These are phyloP conservation scores for Sisymbrium irio DNA, from an alignment of 345 rosid genomes.

Conservation along the genomic window DNA sequence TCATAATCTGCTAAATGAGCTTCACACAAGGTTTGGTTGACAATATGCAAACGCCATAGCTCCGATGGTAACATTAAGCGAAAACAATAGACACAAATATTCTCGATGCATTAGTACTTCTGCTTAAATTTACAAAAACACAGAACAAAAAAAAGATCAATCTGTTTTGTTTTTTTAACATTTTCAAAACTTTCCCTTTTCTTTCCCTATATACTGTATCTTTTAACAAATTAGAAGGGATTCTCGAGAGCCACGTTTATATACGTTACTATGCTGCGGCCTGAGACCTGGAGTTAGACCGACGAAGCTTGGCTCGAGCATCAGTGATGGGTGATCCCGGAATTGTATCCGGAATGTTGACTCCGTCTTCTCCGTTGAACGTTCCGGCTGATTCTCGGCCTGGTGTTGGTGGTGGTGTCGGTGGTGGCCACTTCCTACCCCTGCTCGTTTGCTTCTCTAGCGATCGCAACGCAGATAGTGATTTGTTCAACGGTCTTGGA, in stretches of 20 bases:
- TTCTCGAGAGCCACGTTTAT: constrained; percentile 15
- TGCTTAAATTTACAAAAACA: constrained; percentile 34
- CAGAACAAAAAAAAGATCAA: background rate
- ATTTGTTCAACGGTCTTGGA: constrained; percentile 27
- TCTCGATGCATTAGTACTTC: constrained; percentile 25
- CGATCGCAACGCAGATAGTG: constrained; percentile 13
- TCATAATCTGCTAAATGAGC: too few species aligned
- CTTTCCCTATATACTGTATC: constrained; percentile 3
- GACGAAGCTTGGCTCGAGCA: constrained; percentile 50
- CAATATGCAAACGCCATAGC: too few species aligned
- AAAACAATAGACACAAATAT: constrained; percentile 1
- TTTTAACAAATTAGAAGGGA: background rate
- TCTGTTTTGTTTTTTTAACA: background rate
- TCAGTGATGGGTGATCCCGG: constrained; percentile 35
- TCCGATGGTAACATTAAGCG: background rate
- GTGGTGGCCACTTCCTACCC: constrained; percentile 36
- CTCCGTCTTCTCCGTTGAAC: constrained; percentile 30
- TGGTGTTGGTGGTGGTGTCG: constrained; percentile 32
- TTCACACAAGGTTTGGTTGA: too few species aligned
- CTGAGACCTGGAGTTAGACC: constrained; percentile 33
- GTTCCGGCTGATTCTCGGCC: constrained; percentile 31
- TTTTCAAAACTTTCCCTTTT: constrained; percentile 19
- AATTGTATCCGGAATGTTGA: constrained; percentile 18
- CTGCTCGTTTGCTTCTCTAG: constrained; percentile 36
- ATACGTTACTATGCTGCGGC: constrained; percentile 28